Percentiles rank a stretch among this genome's conserved stretches.
phyloP scores from a whole-genome alignment of 148 eudicot genomes.

The Pharnaceum exiguum region DNA sequence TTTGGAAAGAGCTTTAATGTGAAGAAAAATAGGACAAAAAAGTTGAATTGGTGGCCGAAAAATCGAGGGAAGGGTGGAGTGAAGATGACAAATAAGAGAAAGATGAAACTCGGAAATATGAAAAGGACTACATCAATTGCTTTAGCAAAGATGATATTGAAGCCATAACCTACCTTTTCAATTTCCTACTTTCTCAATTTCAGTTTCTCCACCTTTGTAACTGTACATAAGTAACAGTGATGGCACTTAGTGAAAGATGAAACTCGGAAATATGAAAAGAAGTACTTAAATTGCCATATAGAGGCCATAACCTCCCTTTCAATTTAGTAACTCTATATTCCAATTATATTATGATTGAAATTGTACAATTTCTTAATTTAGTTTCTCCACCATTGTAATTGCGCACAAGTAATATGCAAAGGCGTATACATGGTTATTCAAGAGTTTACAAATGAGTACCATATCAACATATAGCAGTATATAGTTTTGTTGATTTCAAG shows the following conservation, averaged over 20 bases:
- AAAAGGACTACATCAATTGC: slow-evolving; percentile 19
- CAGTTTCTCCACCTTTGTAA: background rate
- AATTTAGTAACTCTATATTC: too few species aligned
- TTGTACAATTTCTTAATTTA: too few species aligned
- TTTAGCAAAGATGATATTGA: slow-evolving; percentile 25
- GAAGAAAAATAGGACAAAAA: slow-evolving; percentile 18
- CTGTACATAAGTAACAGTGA: background rate
- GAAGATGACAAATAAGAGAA: slow-evolving; percentile 31
- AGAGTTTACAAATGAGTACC: too few species aligned
- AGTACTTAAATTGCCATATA: slow-evolving; percentile 14
- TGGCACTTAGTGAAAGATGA: slow-evolving; percentile 19
- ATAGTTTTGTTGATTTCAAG: too few species aligned
- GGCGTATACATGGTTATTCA: too few species aligned
- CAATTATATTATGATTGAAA: too few species aligned
- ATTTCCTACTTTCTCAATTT: background rate
- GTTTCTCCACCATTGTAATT: background rate
- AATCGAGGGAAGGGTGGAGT: slow-evolving; percentile 23
- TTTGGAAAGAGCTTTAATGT: slow-evolving; percentile 9
- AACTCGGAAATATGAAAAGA: slow-evolving; percentile 29
- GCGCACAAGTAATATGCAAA: background rate
- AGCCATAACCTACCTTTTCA: background rate
- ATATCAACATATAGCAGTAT: too few species aligned
- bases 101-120: slow-evolving; percentile 31
- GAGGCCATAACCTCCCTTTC: slow-evolving; percentile 3
- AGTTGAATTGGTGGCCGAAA: slow-evolving; percentile 40